Base-by-base conservation (phyloP, 345 rosid genomes). In the Gossypium thurberi region DNA sequence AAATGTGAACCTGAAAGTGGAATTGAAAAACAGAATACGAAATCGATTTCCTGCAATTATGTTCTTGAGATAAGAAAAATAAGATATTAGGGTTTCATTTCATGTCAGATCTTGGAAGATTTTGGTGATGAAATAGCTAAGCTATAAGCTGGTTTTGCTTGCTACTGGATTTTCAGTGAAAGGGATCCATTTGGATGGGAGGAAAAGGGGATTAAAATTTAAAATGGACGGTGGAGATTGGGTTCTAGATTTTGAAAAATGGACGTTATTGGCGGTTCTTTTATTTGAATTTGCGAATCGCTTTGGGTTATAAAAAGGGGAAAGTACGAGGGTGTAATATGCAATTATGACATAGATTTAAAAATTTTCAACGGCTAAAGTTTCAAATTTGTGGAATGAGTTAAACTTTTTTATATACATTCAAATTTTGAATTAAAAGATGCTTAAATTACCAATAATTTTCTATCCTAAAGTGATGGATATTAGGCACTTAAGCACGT, bases 221-320 rank as follows among this genome's bases (percentile, higher is more conserved):
- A 14, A 46, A 21, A 81, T 60, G 81, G 79, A 84, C 81, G 90
- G 85, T 79, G 78, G 82, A 78, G 85, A 84, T 75, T 72, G 7
- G 65, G 37, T 58, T 28, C 5, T 67, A 10, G 75, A 65, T 61
- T 81, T 81, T 48, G 8, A 11, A 74, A 76, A 78, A 77, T 52
- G 17, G 40, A 33, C 13, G 46, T 59, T 48, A 71, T 85, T 84
- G 86, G 82, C 86, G 86, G 82, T 21, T 61, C 80, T 69, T 74
- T 66, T 79, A 79, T 88, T 88, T 86, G 86, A 88, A 88, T 79
- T 82, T 42, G 44, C 73, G 52, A 33, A 77, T 78, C 79, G 46
- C 9, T 67, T 82, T 55, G 37, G 17, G 82, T 44, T 37, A 74
- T 72, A 70, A 17, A 17, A 9, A 47, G 13, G 10, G 13, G 15